Evolutionary conservation across 2,329 filamentous ascomycete genomes (phyloP), one percentile per base, ranked within the genome.

Genomic region (Trichoderma sp.): DNA sequence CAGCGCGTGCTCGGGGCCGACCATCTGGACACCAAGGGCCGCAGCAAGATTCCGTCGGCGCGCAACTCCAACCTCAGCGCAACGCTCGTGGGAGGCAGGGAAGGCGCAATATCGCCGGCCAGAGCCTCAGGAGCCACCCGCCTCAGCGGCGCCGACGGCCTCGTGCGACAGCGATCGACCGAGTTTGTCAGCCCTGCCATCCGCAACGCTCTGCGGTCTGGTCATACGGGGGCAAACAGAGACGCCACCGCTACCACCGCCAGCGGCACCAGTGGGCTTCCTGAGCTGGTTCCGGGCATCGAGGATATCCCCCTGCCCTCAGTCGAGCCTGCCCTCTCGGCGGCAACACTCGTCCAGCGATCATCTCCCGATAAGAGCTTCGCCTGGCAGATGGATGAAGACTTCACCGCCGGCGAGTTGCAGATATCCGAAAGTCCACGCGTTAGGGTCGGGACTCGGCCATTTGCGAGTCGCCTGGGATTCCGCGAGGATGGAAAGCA

Each of bases 381-480:
- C 67, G 83, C 81, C 8, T 88, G 85, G 86, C 78, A 87, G 67
- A 75, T 86, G 7, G 86, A 88, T 37, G 81, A 83, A 5, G 86
- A 88, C 65, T 87, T 88, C 70, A 87, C 86, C 0, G 85, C 82
- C 12, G 80, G 82, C 50, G 85, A 87, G 68, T 68, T 87, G 45
- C 84, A 87, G 67, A 73, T 85, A 37, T 88, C 86, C 0, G 80
- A 84, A 70, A 88, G 85, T 69, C 86, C 86, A n/a, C 82, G 84
- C 35, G 80, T 87, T 61, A 78, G 75, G 32, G 76, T 81, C 25
- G 75, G 71, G 29, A 75, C 76, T 34, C 75, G 77, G 34, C 80
- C 77, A 1, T 80, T 80, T 66, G 78, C 74, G 12, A 75, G 76
- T 58, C 76, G 78, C 12, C 74, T 78, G 6, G 71, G 73, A 8